Evolutionary conservation across 805 yeast genomes (phyloP).

Genomic region (Suhomyces canberraensis): DNA sequence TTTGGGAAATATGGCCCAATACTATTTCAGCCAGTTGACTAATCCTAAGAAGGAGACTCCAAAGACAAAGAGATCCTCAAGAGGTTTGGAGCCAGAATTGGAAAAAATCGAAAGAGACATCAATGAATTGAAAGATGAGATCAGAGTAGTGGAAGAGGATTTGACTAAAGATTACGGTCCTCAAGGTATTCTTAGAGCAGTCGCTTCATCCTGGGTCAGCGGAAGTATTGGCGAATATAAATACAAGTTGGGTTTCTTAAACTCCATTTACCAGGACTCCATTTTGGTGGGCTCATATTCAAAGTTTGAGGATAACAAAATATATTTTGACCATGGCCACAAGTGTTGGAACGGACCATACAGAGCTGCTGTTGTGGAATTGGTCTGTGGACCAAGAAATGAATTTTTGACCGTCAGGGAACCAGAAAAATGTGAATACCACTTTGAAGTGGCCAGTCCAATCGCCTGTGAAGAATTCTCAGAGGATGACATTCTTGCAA

Average conservation of each 20-base stretch:
- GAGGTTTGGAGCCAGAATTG: slow-evolving; percentile 1
- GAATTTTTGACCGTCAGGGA: slow-evolving; percentile 69
- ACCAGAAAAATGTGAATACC: slow-evolving; percentile 84
- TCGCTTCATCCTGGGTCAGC: slow-evolving; percentile 46
- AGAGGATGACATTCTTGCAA: slow-evolving; percentile 24
- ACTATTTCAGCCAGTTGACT: slow-evolving; percentile 15
- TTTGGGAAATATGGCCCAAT: slow-evolving; percentile 20
- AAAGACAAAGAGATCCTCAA: not conserved
- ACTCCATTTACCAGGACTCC: slow-evolving; percentile 53
- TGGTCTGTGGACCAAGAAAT: slow-evolving; percentile 64
- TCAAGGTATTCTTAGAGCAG: slow-evolving; percentile 60
- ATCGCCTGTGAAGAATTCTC: slow-evolving; percentile 39
- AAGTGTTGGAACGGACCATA: slow-evolving; percentile 94
- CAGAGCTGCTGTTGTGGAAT: slow-evolving; percentile 61
- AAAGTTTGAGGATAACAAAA: slow-evolving; percentile 23
- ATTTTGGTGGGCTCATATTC: slow-evolving; percentile 50
- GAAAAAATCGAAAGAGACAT: slow-evolving; percentile 15
- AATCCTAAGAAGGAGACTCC: not conserved
- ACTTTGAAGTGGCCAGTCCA: slow-evolving; percentile 47
- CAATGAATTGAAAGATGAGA: slow-evolving; percentile 14
- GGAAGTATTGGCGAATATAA: slow-evolving; percentile 64
- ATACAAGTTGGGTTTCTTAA: slow-evolving; percentile 60
- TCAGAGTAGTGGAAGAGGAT: slow-evolving; percentile 17
- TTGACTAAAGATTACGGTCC: slow-evolving; percentile 49
- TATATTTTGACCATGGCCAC: slow-evolving; percentile 59